Conservation (phyloP, 371 early-diverging fungal species). For the Chytridium lagenaria region DNA sequence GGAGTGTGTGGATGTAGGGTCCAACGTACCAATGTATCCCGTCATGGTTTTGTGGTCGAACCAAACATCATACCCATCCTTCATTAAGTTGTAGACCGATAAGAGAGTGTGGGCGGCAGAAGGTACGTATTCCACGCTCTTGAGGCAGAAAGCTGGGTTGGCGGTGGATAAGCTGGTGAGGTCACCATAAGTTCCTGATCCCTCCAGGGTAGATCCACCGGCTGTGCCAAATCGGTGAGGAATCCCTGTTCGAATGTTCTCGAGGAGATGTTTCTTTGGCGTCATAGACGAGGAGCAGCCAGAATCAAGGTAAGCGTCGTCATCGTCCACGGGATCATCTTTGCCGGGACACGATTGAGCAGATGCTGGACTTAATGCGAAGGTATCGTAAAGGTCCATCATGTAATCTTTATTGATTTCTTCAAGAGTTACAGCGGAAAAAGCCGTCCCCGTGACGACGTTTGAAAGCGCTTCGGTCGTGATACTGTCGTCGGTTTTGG, state of each 20-base stretch:
- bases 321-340: too few relatives aligned
- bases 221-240: neutral
- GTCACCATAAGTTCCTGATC: neutral
- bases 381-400: neutral
- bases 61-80: neutral
- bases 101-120: constrained; percentile 14
- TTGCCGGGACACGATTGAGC: too few relatives aligned
- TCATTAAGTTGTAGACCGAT: constrained; percentile 1
- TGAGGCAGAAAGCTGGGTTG: neutral
- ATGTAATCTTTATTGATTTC: neutral
- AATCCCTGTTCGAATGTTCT: neutral
- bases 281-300: constrained; percentile 4
- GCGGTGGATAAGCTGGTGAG: neutral
- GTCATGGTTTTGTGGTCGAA: constrained; percentile 3
- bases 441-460: neutral
- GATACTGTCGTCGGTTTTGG: neutral
- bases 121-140: neutral
- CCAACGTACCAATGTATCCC: neutral
- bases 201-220: neutral
- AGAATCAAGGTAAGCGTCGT: constrained; percentile 9
- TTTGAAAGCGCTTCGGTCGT: neutral
- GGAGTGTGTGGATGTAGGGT: neutral
- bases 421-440: neutral
- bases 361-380: too few relatives aligned
- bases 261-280: neutral